phyloP scores from a whole-genome alignment of 2,329 filamentous ascomycete species.

The Ceratocystis colombiana region DNA sequence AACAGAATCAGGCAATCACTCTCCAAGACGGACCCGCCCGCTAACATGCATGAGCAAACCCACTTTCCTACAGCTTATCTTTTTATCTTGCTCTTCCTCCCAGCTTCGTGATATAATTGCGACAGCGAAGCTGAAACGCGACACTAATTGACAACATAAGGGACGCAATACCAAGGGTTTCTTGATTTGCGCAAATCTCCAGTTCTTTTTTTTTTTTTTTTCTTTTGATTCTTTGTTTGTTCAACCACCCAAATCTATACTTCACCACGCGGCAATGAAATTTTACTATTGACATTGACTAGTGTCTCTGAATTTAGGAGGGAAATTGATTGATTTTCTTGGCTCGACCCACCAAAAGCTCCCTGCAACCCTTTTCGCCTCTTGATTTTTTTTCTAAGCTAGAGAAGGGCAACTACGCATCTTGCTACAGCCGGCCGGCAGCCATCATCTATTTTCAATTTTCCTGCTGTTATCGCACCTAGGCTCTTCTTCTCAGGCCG shows the following conservation, averaged over 20 bases:
- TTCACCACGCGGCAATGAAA: not conserved
- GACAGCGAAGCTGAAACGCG: not conserved
- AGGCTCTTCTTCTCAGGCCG: not conserved
- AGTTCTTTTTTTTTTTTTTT: not conserved
- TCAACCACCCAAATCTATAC: too few relatives aligned
- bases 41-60: not conserved
- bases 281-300: not conserved
- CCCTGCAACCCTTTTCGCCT: not conserved
- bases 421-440: not conserved
- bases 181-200: not conserved
- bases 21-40: not conserved
- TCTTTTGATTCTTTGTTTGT: too few relatives aligned
- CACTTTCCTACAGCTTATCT: conserved; percentile 10
- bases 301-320: not conserved
- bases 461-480: not conserved
- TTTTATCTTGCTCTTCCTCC: not conserved
- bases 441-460: not conserved
- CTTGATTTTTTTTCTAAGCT: not conserved
- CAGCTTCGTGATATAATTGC: conserved; percentile 5
- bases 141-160: not conserved
- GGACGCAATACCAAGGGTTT: too few relatives aligned
- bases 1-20: not conserved
- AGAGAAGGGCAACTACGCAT: conserved; percentile 2
- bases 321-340: not conserved
- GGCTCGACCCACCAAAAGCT: conserved; percentile 5